These are phyloP conservation scores for Xylona heveae DNA, from an alignment of 495 filamentous ascomycete genomes.

Conservation along the genomic window DNA sequence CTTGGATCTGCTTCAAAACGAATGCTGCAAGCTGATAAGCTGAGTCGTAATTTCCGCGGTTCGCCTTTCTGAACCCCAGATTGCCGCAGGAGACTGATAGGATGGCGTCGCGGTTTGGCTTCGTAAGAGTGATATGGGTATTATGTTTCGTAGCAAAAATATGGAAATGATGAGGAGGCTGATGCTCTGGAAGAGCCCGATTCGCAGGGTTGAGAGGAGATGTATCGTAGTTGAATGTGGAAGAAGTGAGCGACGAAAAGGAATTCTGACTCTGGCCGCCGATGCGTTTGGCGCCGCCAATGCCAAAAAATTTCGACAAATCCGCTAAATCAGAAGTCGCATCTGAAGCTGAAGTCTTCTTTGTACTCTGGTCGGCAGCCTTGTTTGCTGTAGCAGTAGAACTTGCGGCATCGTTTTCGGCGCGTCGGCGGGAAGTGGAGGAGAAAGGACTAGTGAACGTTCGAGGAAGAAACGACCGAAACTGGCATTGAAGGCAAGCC, in stretches of 20 bases:
- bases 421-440: no score
- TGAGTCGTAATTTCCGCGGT: slow-evolving; percentile 68
- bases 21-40: slow-evolving; percentile 73
- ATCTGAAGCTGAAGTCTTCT: no score
- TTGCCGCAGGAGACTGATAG: slow-evolving; percentile 62
- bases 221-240: not conserved
- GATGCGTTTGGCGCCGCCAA: no score
- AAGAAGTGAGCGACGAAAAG: not conserved
- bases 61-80: slow-evolving; percentile 64
- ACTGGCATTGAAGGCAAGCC: no score
- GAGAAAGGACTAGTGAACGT: no score
- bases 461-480: no score
- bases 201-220: not conserved
- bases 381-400: no score
- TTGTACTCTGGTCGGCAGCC: no score
- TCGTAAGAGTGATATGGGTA: slow-evolving; percentile 70
- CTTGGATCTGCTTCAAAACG: slow-evolving; percentile 55
- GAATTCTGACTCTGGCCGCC: not conserved
- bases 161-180: slow-evolving; percentile 56
- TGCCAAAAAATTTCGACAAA: no score
- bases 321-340: no score
- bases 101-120: slow-evolving; percentile 54
- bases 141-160: slow-evolving; percentile 80
- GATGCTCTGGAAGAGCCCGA: not conserved
- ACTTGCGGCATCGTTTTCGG: no score